Conservation (phyloP, 1,284 basidiomycete species). For the Irpex sp. region DNA sequence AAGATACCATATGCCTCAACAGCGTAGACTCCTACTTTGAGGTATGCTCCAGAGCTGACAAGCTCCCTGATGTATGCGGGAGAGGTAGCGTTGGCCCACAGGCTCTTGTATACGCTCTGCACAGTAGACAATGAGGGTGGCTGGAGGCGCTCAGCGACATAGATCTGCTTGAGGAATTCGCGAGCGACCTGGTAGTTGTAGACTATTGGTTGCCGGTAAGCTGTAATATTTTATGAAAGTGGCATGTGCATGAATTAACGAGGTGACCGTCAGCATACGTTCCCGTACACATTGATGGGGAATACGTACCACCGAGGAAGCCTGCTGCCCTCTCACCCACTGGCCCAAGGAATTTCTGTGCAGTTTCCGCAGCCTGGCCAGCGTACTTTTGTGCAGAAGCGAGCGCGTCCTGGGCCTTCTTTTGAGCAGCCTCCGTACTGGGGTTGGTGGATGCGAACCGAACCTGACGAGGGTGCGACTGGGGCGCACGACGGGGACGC, state of each 20-base stretch:
- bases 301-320: constrained; percentile 59
- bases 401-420: constrained; percentile 66
- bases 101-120: constrained; percentile 64
- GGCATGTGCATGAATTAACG: neutral
- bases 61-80: constrained; percentile 68
- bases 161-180: constrained; percentile 87
- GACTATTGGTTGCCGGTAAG: constrained; percentile 75
- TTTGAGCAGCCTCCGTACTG: constrained; percentile 38
- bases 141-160: constrained; percentile 81
- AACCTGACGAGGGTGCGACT: constrained; percentile 18
- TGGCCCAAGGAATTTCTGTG: constrained; percentile 53
- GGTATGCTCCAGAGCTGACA: constrained; percentile 72
- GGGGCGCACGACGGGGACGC: constrained; percentile 21
- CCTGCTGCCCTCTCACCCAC: constrained; percentile 54
- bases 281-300: neutral
- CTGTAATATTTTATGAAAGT: constrained; percentile 36
- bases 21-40: constrained; percentile 77
- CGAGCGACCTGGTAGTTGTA: constrained; percentile 85
- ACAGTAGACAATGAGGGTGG: constrained; percentile 68
- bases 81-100: constrained; percentile 67
- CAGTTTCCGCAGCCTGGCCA: constrained; percentile 44
- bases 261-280: neutral
- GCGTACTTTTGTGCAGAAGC: constrained; percentile 52
- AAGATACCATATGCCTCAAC: constrained; percentile 87
- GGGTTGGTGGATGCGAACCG: constrained; percentile 26